Base-by-base conservation (phyloP, 129 eudicot genomes). In the Glebionis coronaria region DNA sequence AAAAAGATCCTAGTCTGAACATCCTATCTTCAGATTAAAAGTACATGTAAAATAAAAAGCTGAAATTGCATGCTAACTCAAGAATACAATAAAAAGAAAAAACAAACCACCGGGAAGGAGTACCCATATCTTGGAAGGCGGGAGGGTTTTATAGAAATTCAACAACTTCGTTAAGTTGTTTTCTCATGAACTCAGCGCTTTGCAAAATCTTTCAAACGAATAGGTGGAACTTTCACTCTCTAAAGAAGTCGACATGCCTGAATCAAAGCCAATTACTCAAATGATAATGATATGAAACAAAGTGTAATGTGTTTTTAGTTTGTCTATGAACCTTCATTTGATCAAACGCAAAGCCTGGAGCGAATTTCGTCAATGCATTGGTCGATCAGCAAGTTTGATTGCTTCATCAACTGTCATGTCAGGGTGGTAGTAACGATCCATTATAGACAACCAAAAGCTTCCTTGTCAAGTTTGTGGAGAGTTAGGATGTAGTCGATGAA, bases 141-240 rank as follows among this genome's bases (percentile, higher is more conserved):
- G 67, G 78, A n/a, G 96, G 97, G 81, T 91, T 91, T 85, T 83
- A 90, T 64, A 91, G 76, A 80, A 88, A 91, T 35, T 94, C 85
- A 68, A 91, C 96, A 44, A 91, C 97, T 82, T 91, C 96, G 64
- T 91, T 83, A 35, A 91, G 80, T 79, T 91, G 96, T 78, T 91
- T 96, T 69, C 76, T 85, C 90, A 88, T 83, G 40, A 84, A 85
- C 31, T 88, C 96, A 61, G 88, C 77, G 54, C 90, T 91, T n/a
- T 16, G 94, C 82, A 77, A 91, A 91, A 60, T 91, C 88, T 77
- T 84, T 83, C 85, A 91, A 80, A 42, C 76, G 75, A 73, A 91
- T 88, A 44, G 96, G 97, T 6, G 97, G 97, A 83, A 85, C 83
- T 77, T 85, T 91, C 61, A 91, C 90, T 74, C 97, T 85, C 97